Conservation (phyloP, 1,284 basidiomycete genomes). For the Ustilago cynodontis region DNA sequence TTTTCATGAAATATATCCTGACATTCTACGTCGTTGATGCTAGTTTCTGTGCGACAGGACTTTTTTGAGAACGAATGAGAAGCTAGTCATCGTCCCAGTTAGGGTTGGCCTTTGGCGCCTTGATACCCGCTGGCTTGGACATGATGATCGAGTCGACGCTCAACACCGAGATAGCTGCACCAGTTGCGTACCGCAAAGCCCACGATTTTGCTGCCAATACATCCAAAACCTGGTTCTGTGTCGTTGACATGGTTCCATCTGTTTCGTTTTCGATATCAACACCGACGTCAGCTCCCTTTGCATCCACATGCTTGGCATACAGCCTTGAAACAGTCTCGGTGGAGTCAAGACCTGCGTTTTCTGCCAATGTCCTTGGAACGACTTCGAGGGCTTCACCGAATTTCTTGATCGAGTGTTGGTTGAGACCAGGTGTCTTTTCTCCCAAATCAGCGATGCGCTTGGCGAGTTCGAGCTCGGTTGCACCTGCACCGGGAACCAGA, state of each 20-base stretch:
- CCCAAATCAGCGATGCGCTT: constrained; percentile 87
- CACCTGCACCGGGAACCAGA: constrained; percentile 93
- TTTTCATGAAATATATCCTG: background rate
- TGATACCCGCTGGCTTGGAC: constrained; percentile 71
- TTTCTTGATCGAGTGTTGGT: constrained; percentile 92
- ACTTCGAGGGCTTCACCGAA: constrained; percentile 93
- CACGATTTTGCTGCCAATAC: constrained; percentile 88
- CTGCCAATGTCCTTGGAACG: constrained; percentile 90
- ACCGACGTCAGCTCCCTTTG: constrained; percentile 75
- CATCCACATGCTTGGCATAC: constrained; percentile 83
- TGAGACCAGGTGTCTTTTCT: constrained; percentile 86
- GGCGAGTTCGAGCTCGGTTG: constrained; percentile 91
- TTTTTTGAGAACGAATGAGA: background rate
- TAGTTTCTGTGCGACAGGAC: background rate
- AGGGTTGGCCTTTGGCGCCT: constrained; percentile 67
- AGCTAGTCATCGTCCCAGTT: constrained; percentile 69
- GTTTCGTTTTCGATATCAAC: constrained; percentile 82
- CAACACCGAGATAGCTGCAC: constrained; percentile 92
- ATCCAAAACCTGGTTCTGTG: constrained; percentile 72
- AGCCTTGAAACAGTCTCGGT: constrained; percentile 90
- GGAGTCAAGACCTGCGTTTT: constrained; percentile 94
- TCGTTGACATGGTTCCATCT: constrained; percentile 61
- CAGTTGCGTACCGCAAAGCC: constrained; percentile 89
- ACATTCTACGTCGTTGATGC: background rate
- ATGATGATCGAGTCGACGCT: constrained; percentile 98